Conservation (phyloP, 768 basidiomycete genomes). For the Imleria badia region DNA sequence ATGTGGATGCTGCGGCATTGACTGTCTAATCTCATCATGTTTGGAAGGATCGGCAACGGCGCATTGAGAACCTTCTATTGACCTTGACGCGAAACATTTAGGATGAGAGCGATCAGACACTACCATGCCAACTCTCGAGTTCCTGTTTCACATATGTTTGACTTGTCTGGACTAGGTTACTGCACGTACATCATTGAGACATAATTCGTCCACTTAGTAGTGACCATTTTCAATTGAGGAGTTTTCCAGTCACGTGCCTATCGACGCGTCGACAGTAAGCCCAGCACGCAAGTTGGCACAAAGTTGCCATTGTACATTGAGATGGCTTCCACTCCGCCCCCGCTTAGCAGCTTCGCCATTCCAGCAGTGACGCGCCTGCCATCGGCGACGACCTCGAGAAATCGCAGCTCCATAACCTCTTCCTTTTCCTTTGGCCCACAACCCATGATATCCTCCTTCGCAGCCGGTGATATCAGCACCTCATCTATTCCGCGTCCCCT, state of each 20-base stretch:
- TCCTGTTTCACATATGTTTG: not conserved
- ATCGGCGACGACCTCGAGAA: constrained; percentile 55
- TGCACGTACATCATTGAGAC: not conserved
- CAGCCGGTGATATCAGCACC: constrained; percentile 62
- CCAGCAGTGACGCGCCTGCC: constrained; percentile 50
- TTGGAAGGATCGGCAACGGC: constrained; percentile 65
- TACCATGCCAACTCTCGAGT: not conserved
- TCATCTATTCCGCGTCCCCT: constrained; percentile 53
- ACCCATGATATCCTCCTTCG: constrained; percentile 68
- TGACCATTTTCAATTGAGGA: not conserved
- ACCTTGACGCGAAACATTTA: constrained; percentile 68
- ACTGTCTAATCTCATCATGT: not conserved
- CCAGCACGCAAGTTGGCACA: not conserved
- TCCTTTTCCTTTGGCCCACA: constrained; percentile 86
- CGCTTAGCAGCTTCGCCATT: constrained; percentile 41
- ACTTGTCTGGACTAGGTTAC: not conserved
- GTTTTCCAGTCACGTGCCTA: constrained; percentile 18
- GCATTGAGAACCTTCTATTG: constrained; percentile 72
- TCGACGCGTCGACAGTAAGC: constrained; percentile 3
- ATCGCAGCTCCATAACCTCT: constrained; percentile 69
- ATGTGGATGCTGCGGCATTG: constrained; percentile 12
- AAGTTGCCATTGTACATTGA: not conserved
- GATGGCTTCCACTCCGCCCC: constrained; percentile 51
- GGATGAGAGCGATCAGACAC: constrained; percentile 27
- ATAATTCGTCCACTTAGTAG: not conserved